phyloP scores from a whole-genome alignment of 306 rosid genomes.

The Dryas alaskensis region DNA sequence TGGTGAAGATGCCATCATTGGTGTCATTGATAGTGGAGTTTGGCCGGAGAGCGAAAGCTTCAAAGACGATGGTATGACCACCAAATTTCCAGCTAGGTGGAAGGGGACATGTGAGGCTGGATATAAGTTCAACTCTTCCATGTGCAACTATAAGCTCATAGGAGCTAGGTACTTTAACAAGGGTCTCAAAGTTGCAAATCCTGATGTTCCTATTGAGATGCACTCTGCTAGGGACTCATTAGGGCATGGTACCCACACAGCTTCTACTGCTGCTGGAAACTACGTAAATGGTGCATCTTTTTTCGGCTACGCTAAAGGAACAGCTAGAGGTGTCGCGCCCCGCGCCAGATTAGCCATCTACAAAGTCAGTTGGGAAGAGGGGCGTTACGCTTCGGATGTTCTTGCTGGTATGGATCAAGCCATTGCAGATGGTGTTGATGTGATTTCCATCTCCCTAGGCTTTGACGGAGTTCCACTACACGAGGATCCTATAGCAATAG shows the following conservation, averaged over 20 bases:
- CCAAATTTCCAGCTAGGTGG: slow-evolving; percentile 26
- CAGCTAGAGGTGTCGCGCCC: slow-evolving; percentile 34
- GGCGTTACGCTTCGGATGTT: slow-evolving; percentile 25
- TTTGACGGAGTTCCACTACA: neutral
- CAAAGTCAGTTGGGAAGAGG: slow-evolving; percentile 25
- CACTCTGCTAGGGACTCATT: slow-evolving; percentile 28
- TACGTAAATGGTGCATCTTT: slow-evolving; percentile 13
- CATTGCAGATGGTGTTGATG: slow-evolving; percentile 34
- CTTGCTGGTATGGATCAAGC: slow-evolving; percentile 35
- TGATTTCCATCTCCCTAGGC: slow-evolving; percentile 21
- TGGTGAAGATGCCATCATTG: slow-evolving; percentile 29
- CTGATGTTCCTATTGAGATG: slow-evolving; percentile 4
- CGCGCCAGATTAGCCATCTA: slow-evolving; percentile 25
- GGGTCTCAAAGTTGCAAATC: slow-evolving; percentile 26
- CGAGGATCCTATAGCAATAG: slow-evolving; percentile 26
- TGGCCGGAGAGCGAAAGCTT: slow-evolving; percentile 36
- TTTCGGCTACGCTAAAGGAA: slow-evolving; percentile 32
- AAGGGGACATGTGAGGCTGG: slow-evolving; percentile 27
- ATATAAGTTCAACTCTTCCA: slow-evolving; percentile 25
- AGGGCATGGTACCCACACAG: slow-evolving; percentile 37
- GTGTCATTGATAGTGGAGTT: slow-evolving; percentile 28
- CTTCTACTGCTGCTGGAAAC: slow-evolving; percentile 29
- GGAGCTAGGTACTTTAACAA: slow-evolving; percentile 30
- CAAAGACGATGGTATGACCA: slow-evolving; percentile 23
- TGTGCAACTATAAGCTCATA: slow-evolving; percentile 29